phyloP scores from a whole-genome alignment of 306 rosid genomes.

The Purshia tridentata region DNA sequence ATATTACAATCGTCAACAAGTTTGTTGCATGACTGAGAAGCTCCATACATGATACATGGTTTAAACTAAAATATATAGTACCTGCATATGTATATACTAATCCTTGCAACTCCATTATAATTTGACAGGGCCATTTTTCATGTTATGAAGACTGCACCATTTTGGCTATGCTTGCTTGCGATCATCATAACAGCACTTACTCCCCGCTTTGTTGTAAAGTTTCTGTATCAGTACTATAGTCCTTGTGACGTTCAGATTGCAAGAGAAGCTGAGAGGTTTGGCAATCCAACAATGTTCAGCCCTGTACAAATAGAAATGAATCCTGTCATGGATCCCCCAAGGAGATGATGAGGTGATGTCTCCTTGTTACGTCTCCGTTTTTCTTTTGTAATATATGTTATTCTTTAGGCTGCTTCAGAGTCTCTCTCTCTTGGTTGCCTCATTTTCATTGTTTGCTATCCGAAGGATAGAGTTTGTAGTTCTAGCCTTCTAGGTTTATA shows the following conservation, averaged over 20 bases:
- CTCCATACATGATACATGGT: background rate
- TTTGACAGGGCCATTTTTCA: slow-evolving; percentile 74
- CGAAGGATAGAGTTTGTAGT: slow-evolving; percentile 59
- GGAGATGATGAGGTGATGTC: slow-evolving; percentile 40
- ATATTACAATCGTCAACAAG: background rate
- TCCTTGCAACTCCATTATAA: slow-evolving; percentile 14
- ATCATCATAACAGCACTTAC: slow-evolving; percentile 50
- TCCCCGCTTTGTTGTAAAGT: slow-evolving; percentile 70
- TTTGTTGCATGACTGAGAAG: background rate
- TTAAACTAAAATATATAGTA: background rate
- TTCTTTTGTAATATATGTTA: slow-evolving; percentile 49
- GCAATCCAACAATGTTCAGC: slow-evolving; percentile 38
- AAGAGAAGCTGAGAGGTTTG: slow-evolving; percentile 66
- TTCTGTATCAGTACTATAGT: slow-evolving; percentile 46
- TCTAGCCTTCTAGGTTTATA: slow-evolving; percentile 2
- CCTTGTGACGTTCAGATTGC: slow-evolving; percentile 82
- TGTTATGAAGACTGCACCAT: slow-evolving; percentile 36
- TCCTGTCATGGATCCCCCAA: slow-evolving; percentile 39
- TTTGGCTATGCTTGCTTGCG: slow-evolving; percentile 75
- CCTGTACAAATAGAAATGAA: slow-evolving; percentile 75
- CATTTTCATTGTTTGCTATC: slow-evolving; percentile 48
- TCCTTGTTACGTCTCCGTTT: slow-evolving; percentile 9
- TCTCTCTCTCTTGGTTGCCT: slow-evolving; percentile 43
- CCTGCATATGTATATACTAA: slow-evolving; percentile 20
- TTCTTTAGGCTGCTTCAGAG: slow-evolving; percentile 75